Conservation (phyloP, 768 basidiomycete species). For the Cantharellus cinnabarinus region DNA sequence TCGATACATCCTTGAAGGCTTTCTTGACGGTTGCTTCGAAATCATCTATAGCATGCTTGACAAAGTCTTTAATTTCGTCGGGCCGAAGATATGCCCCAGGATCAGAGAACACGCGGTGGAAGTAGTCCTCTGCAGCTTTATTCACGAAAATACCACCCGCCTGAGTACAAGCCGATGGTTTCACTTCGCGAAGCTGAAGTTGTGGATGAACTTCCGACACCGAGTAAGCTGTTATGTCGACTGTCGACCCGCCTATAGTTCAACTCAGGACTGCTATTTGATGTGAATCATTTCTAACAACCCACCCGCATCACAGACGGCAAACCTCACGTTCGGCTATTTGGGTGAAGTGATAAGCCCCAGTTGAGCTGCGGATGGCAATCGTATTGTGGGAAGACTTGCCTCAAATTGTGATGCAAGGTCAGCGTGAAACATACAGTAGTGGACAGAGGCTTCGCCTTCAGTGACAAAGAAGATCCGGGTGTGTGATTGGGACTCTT, state of each 20-base stretch:
- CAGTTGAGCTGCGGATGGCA: background rate
- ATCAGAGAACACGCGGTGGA: background rate
- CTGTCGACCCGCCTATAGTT: background rate
- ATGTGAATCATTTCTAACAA: too few relatives aligned
- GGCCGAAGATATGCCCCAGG: background rate
- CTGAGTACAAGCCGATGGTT: background rate
- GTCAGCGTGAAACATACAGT: slow-evolving; percentile 1
- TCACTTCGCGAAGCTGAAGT: too few relatives aligned
- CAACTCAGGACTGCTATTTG: too few relatives aligned
- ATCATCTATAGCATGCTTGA: background rate
- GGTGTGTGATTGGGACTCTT: slow-evolving; percentile 11
- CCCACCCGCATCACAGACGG: background rate
- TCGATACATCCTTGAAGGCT: background rate
- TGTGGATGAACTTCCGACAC: too few relatives aligned
- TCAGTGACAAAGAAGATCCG: slow-evolving; percentile 30
- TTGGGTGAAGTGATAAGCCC: background rate
- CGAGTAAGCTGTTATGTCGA: too few relatives aligned
- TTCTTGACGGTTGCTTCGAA: background rate
- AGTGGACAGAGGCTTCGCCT: slow-evolving; percentile 34
- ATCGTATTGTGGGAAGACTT: background rate
- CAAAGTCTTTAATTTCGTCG: background rate
- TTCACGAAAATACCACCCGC: background rate
- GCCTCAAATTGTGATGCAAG: background rate
- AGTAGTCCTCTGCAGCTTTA: background rate
- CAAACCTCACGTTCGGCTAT: background rate